Conservation (phyloP, 2,329 filamentous ascomycete species). For the Pseudogymnoascus sp. region DNA sequence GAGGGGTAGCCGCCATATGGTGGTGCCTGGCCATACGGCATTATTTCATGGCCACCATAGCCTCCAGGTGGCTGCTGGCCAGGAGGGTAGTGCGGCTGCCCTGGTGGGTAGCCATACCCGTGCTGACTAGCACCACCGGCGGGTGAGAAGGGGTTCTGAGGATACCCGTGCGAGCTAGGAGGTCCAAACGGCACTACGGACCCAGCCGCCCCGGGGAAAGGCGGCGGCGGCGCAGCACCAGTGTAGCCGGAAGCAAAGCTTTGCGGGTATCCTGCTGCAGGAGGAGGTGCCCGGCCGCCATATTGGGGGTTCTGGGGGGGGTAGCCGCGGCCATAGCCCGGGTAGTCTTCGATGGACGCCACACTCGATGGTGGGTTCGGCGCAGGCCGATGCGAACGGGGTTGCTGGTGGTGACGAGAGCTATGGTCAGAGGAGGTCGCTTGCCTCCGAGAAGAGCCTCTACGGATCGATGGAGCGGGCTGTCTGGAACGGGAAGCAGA, state of each 20-base stretch:
- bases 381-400: constrained; percentile 34
- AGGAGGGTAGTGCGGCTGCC: constrained; percentile 25
- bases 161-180: constrained; percentile 21
- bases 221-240: constrained; percentile 21
- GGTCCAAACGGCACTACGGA: constrained; percentile 26
- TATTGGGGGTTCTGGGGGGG: constrained; percentile 26
- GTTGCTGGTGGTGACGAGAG: constrained; percentile 30
- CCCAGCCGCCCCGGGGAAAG: constrained; percentile 23
- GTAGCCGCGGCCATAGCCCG: constrained; percentile 35
- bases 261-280: constrained; percentile 22
- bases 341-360: constrained; percentile 58
- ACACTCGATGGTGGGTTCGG: constrained; percentile 51
- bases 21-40: constrained; percentile 10
- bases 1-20: constrained; percentile 7
- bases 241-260: constrained; percentile 22
- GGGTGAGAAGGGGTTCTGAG: constrained; percentile 25
- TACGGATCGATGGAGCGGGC: constrained; percentile 31
- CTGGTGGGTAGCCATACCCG: constrained; percentile 14
- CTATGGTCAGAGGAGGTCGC: constrained; percentile 26
- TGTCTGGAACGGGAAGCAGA: constrained; percentile 41
- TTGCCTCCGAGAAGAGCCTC: constrained; percentile 31
- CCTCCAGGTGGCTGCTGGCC: constrained; percentile 14
- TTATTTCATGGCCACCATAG: constrained; percentile 19
- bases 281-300: constrained; percentile 19
- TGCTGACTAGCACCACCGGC: constrained; percentile 12